Evolutionary conservation across 2,329 filamentous ascomycete species (phyloP), one percentile per base, ranked within the genome.

Genomic region (Penicillium sclerotigenum): DNA sequence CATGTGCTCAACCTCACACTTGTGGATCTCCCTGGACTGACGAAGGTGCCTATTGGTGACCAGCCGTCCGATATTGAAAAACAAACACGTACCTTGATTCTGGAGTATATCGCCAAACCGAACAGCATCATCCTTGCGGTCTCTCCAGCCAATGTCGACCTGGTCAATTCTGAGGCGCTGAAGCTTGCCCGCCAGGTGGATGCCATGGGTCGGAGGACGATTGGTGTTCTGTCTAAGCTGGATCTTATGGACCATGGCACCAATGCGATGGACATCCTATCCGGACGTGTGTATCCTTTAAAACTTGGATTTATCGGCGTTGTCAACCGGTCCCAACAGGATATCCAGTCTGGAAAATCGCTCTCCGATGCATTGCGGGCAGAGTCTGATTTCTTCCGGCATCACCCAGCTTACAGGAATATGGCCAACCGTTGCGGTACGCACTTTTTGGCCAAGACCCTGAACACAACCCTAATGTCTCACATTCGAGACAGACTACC

Each of bases 231-330:
- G 58, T 97, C 94, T 58, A 99, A 99, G 78, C 81, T 99, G 62
- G 94, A 99, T 73, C 80, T 99, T 56, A 99, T 99, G 94, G 94
- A 99, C 70, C 93, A 99, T 70, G 94, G 94, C 60, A 99, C 94
- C 55, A 97, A 99, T 70, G 94, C 94, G 16, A 82, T 99, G 65
- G 94, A 99, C 70, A 99, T 99, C 65, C 82, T 99, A n/a, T 95
- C 93, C 7, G 94, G 94, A 4, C 87, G 94, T 26, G 94, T 99
- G 3, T 99, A 99, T 74, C 94, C 94, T 9, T 75, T 99, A 66
- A 99, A 97, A 77, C 84, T 99, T 60, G 94, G 94, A 28, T 99
- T 97, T 73, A 97, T 99, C 65, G 94, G 94, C 59, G 92, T 97
- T 16, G 93, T 99, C 68, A 99, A 99, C 76, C 87, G 94, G 61